Evolutionary conservation across 208 protist genomes (phyloP).

Genomic region (Trichomonas gallinae): DNA sequence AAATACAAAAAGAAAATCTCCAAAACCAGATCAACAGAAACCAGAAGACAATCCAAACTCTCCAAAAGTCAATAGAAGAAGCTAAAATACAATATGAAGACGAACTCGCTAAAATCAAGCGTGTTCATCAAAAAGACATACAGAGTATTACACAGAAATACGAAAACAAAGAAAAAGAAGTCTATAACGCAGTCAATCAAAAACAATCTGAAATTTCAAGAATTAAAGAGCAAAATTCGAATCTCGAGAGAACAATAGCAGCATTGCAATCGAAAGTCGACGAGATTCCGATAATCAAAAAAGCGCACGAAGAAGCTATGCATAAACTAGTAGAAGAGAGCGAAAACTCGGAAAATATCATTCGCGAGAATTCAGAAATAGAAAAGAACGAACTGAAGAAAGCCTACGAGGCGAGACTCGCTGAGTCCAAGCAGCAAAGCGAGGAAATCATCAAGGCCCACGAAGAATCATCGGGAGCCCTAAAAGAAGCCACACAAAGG

Average conservation of each 20-base stretch:
- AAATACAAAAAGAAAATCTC: neutral
- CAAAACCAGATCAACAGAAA: neutral
- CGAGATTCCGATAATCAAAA: neutral
- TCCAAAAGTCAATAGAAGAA: neutral
- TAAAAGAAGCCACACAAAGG: neutral
- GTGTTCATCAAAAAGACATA: neutral
- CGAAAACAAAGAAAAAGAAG: neutral
- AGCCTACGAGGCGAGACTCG: neutral
- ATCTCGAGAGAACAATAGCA: neutral
- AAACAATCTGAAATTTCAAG: neutral
- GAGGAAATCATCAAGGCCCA: neutral
- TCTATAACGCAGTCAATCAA: neutral
- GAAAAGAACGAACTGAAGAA: neutral
- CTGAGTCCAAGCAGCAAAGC: neutral
- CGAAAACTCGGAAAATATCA: neutral
- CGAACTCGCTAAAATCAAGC: neutral
- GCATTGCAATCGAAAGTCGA: neutral
- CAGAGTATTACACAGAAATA: neutral
- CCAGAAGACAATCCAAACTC: neutral
- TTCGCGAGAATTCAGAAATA: neutral
- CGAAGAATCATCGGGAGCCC: neutral
- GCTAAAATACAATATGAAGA: neutral
- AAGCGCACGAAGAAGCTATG: neutral
- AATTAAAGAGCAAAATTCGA: neutral
- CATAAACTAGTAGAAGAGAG: neutral